Conservation (phyloP, 2,329 filamentous ascomycete species). For the Stachybotrys elegans region DNA sequence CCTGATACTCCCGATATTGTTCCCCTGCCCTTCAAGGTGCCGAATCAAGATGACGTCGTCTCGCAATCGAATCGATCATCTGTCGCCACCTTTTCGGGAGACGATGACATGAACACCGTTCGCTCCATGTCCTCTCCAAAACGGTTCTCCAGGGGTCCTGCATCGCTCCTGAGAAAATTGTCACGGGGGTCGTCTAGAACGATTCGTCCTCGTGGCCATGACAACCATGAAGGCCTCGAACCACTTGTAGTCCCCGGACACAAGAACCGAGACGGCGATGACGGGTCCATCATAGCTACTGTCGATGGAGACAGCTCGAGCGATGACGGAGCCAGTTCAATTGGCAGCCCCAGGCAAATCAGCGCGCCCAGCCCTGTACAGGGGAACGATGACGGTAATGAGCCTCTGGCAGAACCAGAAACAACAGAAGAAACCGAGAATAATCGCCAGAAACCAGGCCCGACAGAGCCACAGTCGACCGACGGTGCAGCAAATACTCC, state of each 20-base stretch:
- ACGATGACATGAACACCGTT: slow-evolving; percentile 35
- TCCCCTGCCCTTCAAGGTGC: slow-evolving; percentile 61
- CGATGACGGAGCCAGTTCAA: no score
- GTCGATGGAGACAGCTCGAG: slow-evolving; percentile 47
- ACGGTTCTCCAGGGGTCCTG: slow-evolving; percentile 44
- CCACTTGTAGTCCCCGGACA: slow-evolving; percentile 33
- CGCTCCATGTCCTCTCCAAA: slow-evolving; percentile 37
- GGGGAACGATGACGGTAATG: slow-evolving; percentile 26
- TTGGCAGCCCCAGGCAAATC: no score
- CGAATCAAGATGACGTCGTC: slow-evolving; percentile 34
- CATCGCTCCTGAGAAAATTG: slow-evolving; percentile 36
- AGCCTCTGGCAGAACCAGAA: neutral
- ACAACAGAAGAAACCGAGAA: neutral
- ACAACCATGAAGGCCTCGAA: slow-evolving; percentile 37
- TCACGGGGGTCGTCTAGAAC: slow-evolving; percentile 28
- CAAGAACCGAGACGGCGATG: slow-evolving; percentile 33
- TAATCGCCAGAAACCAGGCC: neutral
- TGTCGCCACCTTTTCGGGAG: slow-evolving; percentile 64
- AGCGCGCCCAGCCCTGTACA: no score
- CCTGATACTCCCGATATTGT: slow-evolving; percentile 46
- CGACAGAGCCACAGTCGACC: neutral
- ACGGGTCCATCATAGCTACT: slow-evolving; percentile 52
- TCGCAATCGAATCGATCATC: slow-evolving; percentile 54
- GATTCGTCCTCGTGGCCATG: slow-evolving; percentile 10
- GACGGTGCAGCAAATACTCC: neutral